Evolutionary conservation across 306 rosid genomes (phyloP), one percentile per base, ranked within the genome.

Genomic region (Medicago lupulina): DNA sequence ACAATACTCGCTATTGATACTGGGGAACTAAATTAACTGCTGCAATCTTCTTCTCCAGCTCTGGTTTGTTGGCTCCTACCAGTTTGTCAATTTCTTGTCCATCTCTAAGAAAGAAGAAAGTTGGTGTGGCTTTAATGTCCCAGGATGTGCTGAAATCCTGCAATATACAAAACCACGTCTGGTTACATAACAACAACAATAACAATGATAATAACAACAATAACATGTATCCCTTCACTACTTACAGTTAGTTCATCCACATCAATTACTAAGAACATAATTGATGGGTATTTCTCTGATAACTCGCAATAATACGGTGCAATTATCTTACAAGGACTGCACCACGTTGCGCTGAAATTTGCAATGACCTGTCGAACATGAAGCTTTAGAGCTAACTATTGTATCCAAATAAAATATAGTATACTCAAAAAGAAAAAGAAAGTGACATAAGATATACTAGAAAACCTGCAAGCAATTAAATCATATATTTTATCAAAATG

Each of bases 221-320:
- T 54, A 9, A 4, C 2, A 54, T 54, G 61, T 9, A 54, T 54
- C 31, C 2, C 6, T 18, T 54, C 6, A 18, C 61, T 19, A 54
- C 61, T 54, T 54, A 54, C 61, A 54, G 12, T 18, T 54, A 54
- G 61, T 54, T 54, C 61, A 54, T 54, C 61, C 31, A 54, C 61
- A 54, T 54, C 61, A 18, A 54, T 19, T 54, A 54, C 0, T 18
- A 54, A 8, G 61, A 54, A 54, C 61, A 54, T 54, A 18, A 54
- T 54, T 25, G 61, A 54, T 18, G 61, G 61, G 25, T 18, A 54
- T 3, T 54, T 21, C 61, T 54, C 61, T 19, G 61, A 54, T 54
- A 54, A 54, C 14, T 54, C 61, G 28, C 28, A 54, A 54, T 54
- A 54, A 8, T 17, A 54, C 11, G 61, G 61, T 18, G 61, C 61